phyloP scores from a whole-genome alignment of 2,329 filamentous ascomycete genomes.

The Zalaria obscura region DNA sequence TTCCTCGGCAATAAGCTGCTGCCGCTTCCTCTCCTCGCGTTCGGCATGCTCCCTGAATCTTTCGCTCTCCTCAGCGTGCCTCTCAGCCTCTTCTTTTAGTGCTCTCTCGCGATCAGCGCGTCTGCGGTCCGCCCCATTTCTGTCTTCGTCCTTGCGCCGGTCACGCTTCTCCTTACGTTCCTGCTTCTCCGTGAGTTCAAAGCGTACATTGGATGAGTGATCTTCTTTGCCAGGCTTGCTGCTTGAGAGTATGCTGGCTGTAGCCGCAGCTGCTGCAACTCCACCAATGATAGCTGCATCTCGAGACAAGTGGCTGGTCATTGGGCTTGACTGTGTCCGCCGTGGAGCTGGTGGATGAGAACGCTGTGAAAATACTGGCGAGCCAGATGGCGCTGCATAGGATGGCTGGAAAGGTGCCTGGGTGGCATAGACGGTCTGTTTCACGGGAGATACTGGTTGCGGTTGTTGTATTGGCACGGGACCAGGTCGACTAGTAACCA shows the following conservation, averaged over 20 bases:
- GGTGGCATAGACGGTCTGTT: slow-evolving; percentile 41
- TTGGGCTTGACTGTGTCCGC: slow-evolving; percentile 17
- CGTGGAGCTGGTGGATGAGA: slow-evolving; percentile 5
- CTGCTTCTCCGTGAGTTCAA: slow-evolving; percentile 44
- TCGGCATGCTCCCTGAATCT: slow-evolving; percentile 3
- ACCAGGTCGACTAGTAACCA: slow-evolving; percentile 35
- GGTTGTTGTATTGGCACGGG: slow-evolving; percentile 70
- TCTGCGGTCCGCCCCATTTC: slow-evolving; percentile 12
- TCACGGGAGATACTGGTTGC: slow-evolving; percentile 59
- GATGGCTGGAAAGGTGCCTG: slow-evolving; percentile 24
- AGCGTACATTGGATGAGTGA: slow-evolving; percentile 35
- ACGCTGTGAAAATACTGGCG: slow-evolving; percentile 22
- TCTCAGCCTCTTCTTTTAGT: slow-evolving; percentile 18
- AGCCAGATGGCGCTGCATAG: slow-evolving; percentile 26
- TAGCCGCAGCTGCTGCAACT: slow-evolving; percentile 21
- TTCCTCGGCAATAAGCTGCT: slow-evolving; percentile 3
- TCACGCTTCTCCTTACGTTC: slow-evolving; percentile 31
- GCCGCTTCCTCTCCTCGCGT: slow-evolving; percentile 4
- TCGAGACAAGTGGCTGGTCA: slow-evolving; percentile 7
- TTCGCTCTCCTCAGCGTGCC: slow-evolving; percentile 11
- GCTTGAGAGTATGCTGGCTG: slow-evolving; percentile 18
- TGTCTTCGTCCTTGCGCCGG: slow-evolving; percentile 17
- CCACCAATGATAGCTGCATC: slow-evolving; percentile 28
- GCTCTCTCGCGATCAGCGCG: slow-evolving; percentile 16
- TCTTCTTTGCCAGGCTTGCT: slow-evolving; percentile 13